Percentiles rank a stretch among this genome's conserved stretches.
Evolutionary conservation across 2,329 filamentous ascomycete genomes (phyloP).

Genomic region (Ophiocordyceps camponoti-leonardi): DNA sequence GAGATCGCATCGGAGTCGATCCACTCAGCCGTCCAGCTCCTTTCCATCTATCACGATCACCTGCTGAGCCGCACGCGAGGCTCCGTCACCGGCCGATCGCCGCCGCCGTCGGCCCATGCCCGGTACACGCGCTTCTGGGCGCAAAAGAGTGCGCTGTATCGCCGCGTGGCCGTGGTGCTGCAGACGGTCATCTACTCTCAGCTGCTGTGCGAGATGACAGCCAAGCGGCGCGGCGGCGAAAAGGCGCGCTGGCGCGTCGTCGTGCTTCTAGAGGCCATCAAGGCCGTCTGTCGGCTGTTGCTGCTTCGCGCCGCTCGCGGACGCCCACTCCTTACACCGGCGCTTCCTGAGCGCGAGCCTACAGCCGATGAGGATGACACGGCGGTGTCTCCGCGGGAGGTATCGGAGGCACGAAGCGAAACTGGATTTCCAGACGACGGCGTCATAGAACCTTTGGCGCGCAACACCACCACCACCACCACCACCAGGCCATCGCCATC

Average conservation of each 20-base stretch:
- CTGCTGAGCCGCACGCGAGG: constrained; percentile 46
- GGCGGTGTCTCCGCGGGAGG: constrained; percentile 17
- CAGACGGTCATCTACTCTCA: constrained; percentile 92
- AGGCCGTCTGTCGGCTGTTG: constrained; percentile 68
- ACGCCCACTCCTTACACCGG: constrained; percentile 65
- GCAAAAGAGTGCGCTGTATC: constrained; percentile 50
- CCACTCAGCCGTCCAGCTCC: constrained; percentile 74
- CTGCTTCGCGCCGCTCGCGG: constrained; percentile 70
- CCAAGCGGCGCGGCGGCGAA: constrained; percentile 69
- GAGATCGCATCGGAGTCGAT: constrained; percentile 89
- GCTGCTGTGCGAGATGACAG: constrained; percentile 92
- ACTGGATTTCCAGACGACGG: not conserved
- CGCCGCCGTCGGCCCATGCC: constrained; percentile 37
- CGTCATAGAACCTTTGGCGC: not conserved
- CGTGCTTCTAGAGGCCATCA: constrained; percentile 68
- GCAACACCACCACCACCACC: not conserved
- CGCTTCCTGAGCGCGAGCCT: constrained; percentile 70
- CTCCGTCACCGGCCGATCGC: constrained; percentile 39
- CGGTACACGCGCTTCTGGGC: constrained; percentile 54
- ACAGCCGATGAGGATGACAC: constrained; percentile 34
- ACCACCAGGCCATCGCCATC: constrained; percentile 10
- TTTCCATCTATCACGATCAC: constrained; percentile 84
- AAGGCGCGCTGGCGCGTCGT: constrained; percentile 72
- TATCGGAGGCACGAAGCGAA: constrained; percentile 13
- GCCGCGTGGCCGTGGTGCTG: constrained; percentile 62